Evolutionary conservation across 306 rosid genomes (phyloP).

Genomic region (Dryas alaskensis): DNA sequence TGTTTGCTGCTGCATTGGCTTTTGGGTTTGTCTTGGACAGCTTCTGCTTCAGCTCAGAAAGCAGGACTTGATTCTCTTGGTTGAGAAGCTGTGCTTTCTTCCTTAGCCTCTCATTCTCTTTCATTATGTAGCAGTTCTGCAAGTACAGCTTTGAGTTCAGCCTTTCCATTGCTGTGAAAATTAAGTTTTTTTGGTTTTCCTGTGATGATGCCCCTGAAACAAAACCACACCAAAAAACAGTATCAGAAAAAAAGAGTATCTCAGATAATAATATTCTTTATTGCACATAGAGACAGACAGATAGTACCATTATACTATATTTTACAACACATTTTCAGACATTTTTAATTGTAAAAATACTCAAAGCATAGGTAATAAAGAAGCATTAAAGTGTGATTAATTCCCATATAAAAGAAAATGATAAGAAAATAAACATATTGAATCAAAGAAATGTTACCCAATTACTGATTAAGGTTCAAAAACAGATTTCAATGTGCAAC

Average conservation of each 20-base stretch:
- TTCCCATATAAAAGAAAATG: no score
- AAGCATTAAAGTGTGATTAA: no score
- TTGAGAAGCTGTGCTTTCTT: slow-evolving; percentile 94
- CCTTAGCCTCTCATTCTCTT: slow-evolving; percentile 90
- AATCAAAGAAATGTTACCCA: slow-evolving; percentile 9
- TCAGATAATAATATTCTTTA: neutral
- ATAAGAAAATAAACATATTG: neutral
- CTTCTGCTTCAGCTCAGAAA: slow-evolving; percentile 89
- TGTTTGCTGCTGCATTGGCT: slow-evolving; percentile 37
- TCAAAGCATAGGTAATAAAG: no score
- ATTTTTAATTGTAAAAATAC: no score
- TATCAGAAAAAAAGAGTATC: slow-evolving; percentile 19
- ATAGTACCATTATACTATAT: slow-evolving; percentile 15
- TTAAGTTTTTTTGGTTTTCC: neutral
- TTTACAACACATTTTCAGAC: neutral
- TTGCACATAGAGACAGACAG: slow-evolving; percentile 12
- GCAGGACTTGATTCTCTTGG: slow-evolving; percentile 89
- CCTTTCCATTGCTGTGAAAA: slow-evolving; percentile 61
- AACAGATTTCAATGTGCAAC: slow-evolving; percentile 14
- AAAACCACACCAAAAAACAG: neutral
- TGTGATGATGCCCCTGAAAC: slow-evolving; percentile 35
- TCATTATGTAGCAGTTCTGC: slow-evolving; percentile 95
- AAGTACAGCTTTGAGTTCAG: slow-evolving; percentile 89
- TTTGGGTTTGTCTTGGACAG: slow-evolving; percentile 59
- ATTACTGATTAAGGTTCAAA: slow-evolving; percentile 24